Percentiles rank a stretch among this genome's conserved stretches.
Evolutionary conservation across 2,329 filamentous ascomycete species (phyloP).

Genomic region (Dothideomycetes sp.): DNA sequence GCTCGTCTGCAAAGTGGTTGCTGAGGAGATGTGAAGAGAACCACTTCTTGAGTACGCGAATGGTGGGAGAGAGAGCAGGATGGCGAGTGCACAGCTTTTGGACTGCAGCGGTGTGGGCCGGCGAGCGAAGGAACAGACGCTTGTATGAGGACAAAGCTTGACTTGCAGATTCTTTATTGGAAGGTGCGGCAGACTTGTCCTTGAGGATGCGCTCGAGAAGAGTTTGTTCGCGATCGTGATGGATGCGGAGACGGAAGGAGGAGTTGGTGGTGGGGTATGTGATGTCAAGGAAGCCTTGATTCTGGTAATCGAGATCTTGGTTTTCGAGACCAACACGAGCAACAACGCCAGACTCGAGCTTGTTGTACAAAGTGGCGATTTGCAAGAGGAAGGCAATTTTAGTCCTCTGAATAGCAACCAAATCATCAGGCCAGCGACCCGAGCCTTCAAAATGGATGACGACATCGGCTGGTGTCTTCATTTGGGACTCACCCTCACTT

Average conservation of each 20-base stretch:
- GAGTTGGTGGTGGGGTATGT: conserved; percentile 55
- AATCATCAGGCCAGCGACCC: conserved; percentile 83
- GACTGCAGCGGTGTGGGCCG: conserved; percentile 72
- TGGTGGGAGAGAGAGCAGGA: conserved; percentile 67
- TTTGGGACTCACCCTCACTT: conserved; percentile 34
- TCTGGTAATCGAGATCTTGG: conserved; percentile 53
- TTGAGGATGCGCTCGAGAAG: conserved; percentile 70
- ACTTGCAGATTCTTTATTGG: conserved; percentile 57
- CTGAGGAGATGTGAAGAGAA: conserved; percentile 72
- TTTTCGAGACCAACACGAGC: conserved; percentile 76
- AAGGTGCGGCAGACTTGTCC: conserved; percentile 57
- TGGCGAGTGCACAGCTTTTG: conserved; percentile 71
- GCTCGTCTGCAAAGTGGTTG: conserved; percentile 63
- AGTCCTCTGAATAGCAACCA: conserved; percentile 82
- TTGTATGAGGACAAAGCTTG: conserved; percentile 60
- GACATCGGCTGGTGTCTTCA: conserved; percentile 54
- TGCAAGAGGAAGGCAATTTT: conserved; percentile 79
- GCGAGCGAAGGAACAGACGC: conserved; percentile 58
- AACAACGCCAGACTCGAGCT: conserved; percentile 47
- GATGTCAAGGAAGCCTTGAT: conserved; percentile 74
- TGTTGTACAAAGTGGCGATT: conserved; percentile 61
- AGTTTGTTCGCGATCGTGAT: conserved; percentile 76
- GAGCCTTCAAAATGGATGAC: conserved; percentile 89
- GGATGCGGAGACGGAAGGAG: conserved; percentile 74
- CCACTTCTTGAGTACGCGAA: conserved; percentile 83